Percentiles rank a stretch among this genome's conserved stretches.
Evolutionary conservation across 2,329 filamentous ascomycete species (phyloP).

Genomic region (Aspergillus tubingensis): DNA sequence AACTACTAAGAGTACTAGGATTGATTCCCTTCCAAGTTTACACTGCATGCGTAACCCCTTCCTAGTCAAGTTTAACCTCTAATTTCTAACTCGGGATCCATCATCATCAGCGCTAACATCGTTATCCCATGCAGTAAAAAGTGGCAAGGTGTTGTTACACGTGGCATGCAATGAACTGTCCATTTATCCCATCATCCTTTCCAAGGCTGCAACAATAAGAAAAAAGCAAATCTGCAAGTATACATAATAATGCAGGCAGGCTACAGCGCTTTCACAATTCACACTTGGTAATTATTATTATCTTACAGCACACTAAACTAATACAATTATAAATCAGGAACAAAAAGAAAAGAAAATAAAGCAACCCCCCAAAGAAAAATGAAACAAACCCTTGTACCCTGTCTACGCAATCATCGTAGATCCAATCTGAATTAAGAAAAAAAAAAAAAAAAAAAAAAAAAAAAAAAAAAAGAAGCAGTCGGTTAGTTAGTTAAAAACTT

Average conservation of each 20-base stretch:
- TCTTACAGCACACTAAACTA: no score
- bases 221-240: neutral
- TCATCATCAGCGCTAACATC: neutral
- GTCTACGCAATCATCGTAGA: neutral
- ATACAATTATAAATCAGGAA: no score
- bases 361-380: neutral
- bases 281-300: neutral
- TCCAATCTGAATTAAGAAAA: neutral
- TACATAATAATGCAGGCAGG: neutral
- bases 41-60: neutral
- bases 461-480: neutral
- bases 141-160: conserved; percentile 4
- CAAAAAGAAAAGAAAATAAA: no score
- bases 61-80: neutral
- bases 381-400: neutral
- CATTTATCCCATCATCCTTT: neutral
- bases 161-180: conserved; percentile 9
- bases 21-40: neutral
- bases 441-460: no score
- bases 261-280: neutral
- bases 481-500: neutral
- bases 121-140: neutral
- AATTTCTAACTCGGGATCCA: no score
- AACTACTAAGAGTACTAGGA: no score
- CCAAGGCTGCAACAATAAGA: neutral